Evolutionary conservation across 2,329 filamentous ascomycete species (phyloP).

Genomic region (Dactylonectria macrodidyma): DNA sequence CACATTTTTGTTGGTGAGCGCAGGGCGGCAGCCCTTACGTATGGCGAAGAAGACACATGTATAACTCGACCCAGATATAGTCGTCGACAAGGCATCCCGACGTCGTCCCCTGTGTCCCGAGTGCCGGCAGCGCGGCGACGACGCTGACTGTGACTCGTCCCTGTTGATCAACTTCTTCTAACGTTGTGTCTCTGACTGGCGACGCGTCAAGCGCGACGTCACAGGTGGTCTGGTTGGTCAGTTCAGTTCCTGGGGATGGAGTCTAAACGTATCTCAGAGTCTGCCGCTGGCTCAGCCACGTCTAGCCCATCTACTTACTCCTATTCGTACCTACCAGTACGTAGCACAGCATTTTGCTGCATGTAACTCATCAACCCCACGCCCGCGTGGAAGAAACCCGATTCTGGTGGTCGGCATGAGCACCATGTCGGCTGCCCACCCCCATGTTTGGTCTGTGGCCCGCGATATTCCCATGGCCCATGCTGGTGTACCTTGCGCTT

Average conservation of each 20-base stretch:
- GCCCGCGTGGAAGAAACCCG: conserved; percentile 30
- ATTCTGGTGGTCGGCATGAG: conserved; percentile 27
- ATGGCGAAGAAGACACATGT: conserved; percentile 1
- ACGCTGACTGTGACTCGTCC: conserved; percentile 9
- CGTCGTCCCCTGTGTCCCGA: conserved; percentile 11
- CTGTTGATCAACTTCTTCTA: conserved; percentile 17
- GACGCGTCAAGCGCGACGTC: conserved; percentile 37
- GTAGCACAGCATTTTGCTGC: not conserved
- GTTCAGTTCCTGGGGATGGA: conserved; percentile 2
- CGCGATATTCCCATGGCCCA: conserved; percentile 17
- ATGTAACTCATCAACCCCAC: conserved; percentile 28
- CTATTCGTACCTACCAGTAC: too few relatives aligned
- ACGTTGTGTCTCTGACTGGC: conserved; percentile 21
- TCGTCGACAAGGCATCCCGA: conserved; percentile 15
- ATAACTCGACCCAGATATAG: conserved; percentile 20
- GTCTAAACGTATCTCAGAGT: conserved; percentile 7
- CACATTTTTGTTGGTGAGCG: conserved; percentile 6
- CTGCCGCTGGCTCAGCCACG: conserved; percentile 25
- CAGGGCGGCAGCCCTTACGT: conserved; percentile 16
- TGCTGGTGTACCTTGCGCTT: conserved; percentile 20
- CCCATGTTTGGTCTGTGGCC: conserved; percentile 17
- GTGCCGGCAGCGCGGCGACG: conserved; percentile 8
- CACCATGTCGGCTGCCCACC: conserved; percentile 5
- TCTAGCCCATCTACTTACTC: conserved; percentile 11
- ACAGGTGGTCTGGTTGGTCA: conserved; percentile 30